Base-by-base conservation (phyloP, 2,329 filamentous ascomycete genomes). In the Colletotrichum ledebouriae region DNA sequence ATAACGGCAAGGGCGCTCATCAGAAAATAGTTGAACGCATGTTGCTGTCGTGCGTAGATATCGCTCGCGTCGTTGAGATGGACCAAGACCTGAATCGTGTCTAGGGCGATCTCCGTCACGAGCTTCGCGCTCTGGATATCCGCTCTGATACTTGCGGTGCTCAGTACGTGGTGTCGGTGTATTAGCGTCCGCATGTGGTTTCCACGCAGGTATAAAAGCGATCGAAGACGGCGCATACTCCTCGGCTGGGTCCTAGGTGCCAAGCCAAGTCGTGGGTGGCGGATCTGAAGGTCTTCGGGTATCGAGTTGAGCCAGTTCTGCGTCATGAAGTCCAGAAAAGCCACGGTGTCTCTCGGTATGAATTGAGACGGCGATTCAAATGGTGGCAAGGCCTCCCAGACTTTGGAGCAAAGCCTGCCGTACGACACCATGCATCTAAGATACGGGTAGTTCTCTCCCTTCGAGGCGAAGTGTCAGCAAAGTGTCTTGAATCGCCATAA, bases 401-500 rank as follows among this genome's bases (percentile, higher is more conserved):
- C 78, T 56, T 81, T 82, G 2, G 82, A 81, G 56, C 81, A 82
- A 0, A 85, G 75, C 0, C 81, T 77, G 0, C 82, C 81, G 44
- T 85, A 84, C 0, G 78, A 79, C 1, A 85, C 80, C 82, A 85
- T 82, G 55, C 82, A 85, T 3, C 79, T 79, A 0, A 85, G 73
- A 47, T 84, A 85, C 0, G 79, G 75, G 3, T 74, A 77, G 1
- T 78, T 75, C 1, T 76, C 72, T 7, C 73, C 75, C 78, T 79
- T 6, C 22, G 9, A 4, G 2, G 0, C 0, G 42, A 13, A 52
- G 9, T n/a, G 55, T 22, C 9, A 17, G n/a, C 11, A 12, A 13
- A 29, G 9, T 12, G 4, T 9, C 10, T 6, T n/a, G 17, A 22
- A 3, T 29, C 2, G 3, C 4, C 3, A 2, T 9, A 12, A n/a